Conservation (phyloP, 2,329 filamentous ascomycete genomes). For the Talaromyces sp. region DNA sequence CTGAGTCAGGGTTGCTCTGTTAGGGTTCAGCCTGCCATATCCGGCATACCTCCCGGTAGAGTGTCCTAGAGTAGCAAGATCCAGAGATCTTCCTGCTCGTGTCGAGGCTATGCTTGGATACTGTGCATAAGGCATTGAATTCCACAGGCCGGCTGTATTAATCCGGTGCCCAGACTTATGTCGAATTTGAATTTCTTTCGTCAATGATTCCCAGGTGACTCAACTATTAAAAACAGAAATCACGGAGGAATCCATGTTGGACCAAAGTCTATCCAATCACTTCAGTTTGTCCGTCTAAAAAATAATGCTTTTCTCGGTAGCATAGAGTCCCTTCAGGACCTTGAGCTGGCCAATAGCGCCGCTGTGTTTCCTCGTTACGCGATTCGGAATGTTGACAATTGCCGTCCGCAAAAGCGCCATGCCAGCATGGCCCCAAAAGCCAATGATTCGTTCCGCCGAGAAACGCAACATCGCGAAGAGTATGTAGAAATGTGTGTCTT, state of each 20-base stretch:
- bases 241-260: neutral
- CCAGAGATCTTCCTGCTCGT: neutral
- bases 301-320: conserved; percentile 31
- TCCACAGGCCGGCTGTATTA: neutral
- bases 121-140: neutral
- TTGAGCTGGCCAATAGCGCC: conserved; percentile 35
- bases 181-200: neutral
- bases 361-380: conserved; percentile 23
- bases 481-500: conserved; percentile 68
- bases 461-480: conserved; percentile 67
- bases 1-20: neutral
- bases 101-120: neutral
- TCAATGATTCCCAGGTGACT: neutral
- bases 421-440: conserved; percentile 73
- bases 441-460: conserved; percentile 68
- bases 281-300: conserved; percentile 17
- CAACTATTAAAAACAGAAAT: neutral
- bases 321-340: conserved; percentile 32
- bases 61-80: neutral
- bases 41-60: neutral
- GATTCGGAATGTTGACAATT: conserved; percentile 64
- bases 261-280: neutral
- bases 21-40: neutral
- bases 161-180: neutral
- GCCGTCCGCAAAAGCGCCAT: conserved; percentile 65